Evolutionary conservation across 139 green algal genomes (phyloP), one percentile per base, ranked within the genome.

Genomic region (Limnomonas spitsbergensis): DNA sequence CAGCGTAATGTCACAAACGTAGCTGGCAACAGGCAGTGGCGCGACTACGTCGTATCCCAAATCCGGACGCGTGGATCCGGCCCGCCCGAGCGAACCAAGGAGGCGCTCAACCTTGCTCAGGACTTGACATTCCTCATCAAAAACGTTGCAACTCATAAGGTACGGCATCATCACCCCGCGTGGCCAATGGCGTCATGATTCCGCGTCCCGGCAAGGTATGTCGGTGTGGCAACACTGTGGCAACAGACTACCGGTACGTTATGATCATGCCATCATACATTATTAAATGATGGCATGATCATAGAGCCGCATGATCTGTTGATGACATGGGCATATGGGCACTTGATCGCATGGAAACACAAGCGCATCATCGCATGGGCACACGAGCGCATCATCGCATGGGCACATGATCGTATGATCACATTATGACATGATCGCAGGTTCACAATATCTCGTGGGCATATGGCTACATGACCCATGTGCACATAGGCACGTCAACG

Each of bases 21-120:
- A n/a, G 79, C 72, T 39, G 79, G 81, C 66, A 89, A 84, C 79
- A 52, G 56, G 37, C 72, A 79, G 56, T 89, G 84, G 84, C 70
- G 81, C 31, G 36, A 83, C 4, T 71, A 86, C 38, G 54, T 83
- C 0, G 39, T 86, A 2, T 14, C 56, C 1, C 35, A 77, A 38
- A 79, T 82, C 47, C 66, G 81, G 2, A 70, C 66, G 9, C n/a
- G n/a, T n/a, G 34, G 42, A 7, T 27, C 24, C 4, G 29, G 66
- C 9, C 52, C 77, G 6, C 24, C 69, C 7, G 31, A 14, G 3
- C 36, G 6, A 4, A 36, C 40, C 32, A 68, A 80, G 34, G 42
- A 53, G 39, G 29, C 42, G 34, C 37, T 87, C 34, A 53, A 66
- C 34, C 7, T 82, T 14, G 82, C 82, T 2, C 56, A 78, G 14